Evolutionary conservation across 192 early-diverging fungal species (phyloP).

Genomic region (Coemansia sp.): DNA sequence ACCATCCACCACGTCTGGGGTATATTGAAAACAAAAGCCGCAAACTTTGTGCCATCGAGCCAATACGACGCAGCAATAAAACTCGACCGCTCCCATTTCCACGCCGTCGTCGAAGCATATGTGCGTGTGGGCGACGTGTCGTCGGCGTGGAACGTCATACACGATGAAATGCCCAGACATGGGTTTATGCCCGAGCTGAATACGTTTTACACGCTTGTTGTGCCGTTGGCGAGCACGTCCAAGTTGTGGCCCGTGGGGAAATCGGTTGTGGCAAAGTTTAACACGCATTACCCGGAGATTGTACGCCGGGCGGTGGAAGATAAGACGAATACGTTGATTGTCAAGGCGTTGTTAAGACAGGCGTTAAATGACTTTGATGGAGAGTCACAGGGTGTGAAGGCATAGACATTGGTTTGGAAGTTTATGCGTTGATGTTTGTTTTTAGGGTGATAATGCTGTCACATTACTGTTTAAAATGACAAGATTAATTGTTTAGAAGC

Average conservation of each 20-base stretch:
- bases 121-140: conserved; percentile 45
- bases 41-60: not conserved
- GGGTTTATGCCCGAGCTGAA: conserved; percentile 22
- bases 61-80: conserved; percentile 1
- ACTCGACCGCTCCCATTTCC: conserved; percentile 42
- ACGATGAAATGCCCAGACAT: conserved; percentile 31
- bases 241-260: conserved; percentile 30
- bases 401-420: no score
- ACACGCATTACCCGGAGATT: conserved; percentile 25
- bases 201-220: conserved; percentile 41
- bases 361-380: not conserved
- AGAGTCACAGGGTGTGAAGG: no score
- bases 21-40: conserved; percentile 8
- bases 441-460: no score
- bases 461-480: no score
- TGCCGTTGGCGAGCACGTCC: conserved; percentile 21
- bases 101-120: conserved; percentile 42
- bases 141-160: conserved; percentile 41
- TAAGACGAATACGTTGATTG: conserved; percentile 28
- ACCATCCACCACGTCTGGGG: conserved; percentile 37
- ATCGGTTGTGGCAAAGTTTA: conserved; percentile 36
- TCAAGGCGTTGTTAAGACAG: conserved; percentile 27
- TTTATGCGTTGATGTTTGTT: no score
- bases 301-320: conserved; percentile 22
- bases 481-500: no score